Evolutionary conservation across 208 protist species (phyloP).

Genomic region (Herpetomonas samuelpessoai): DNA sequence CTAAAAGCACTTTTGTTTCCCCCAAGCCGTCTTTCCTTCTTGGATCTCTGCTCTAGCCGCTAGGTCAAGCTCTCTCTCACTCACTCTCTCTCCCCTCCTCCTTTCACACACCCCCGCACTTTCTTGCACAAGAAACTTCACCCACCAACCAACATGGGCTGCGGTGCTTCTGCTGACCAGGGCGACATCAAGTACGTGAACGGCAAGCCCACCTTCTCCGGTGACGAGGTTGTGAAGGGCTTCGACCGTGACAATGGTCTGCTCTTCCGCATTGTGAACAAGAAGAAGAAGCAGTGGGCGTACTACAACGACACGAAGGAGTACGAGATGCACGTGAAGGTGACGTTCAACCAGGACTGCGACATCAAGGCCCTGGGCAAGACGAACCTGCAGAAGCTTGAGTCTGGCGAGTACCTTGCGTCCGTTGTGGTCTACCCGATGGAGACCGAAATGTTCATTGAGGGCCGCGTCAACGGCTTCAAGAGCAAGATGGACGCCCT

Average conservation of each 20-base stretch:
- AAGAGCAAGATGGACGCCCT: conserved; percentile 61
- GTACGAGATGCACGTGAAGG: conserved; percentile 71
- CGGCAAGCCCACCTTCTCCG: conserved; percentile 35
- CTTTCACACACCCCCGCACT: background rate
- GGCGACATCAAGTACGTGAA: conserved; percentile 28
- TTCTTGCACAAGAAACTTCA: conserved; percentile 3
- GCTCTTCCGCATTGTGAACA: conserved; percentile 69
- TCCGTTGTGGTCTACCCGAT: conserved; percentile 50
- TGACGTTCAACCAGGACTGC: conserved; percentile 59
- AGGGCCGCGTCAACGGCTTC: conserved; percentile 57
- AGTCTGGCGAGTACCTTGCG: conserved; percentile 38
- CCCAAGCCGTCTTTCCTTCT: no score
- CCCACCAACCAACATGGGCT: conserved; percentile 41
- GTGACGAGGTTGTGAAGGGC: conserved; percentile 36
- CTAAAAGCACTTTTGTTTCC: conserved; percentile 1
- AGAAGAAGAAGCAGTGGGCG: conserved; percentile 48
- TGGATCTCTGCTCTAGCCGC: no score
- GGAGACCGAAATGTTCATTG: conserved; percentile 70
- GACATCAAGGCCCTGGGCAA: conserved; percentile 62
- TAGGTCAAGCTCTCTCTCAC: background rate
- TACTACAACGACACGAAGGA: conserved; percentile 79
- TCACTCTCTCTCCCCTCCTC: background rate
- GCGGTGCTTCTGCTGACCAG: conserved; percentile 26
- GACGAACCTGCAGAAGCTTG: conserved; percentile 38
- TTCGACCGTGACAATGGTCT: conserved; percentile 57